These are phyloP conservation scores for Stemphylium vesicarium DNA, from an alignment of 2,329 filamentous ascomycete genomes.

Conservation along the genomic window DNA sequence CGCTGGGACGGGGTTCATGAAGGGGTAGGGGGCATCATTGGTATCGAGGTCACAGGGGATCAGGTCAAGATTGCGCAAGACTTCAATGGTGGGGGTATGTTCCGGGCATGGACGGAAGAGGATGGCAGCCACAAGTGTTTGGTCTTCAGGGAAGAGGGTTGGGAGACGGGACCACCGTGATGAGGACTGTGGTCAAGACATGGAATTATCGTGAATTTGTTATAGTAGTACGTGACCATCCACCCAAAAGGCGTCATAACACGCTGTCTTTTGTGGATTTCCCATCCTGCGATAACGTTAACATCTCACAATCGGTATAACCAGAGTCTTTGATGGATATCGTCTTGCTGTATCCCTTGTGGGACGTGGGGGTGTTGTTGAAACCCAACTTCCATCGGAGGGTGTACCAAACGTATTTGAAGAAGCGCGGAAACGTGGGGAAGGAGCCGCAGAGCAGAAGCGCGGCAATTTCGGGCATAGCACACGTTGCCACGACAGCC, in stretches of 20 bases:
- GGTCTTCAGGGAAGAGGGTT: slow-evolving; percentile 60
- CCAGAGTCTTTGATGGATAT: background rate
- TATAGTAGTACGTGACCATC: too few relatives aligned
- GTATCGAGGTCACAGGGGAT: slow-evolving; percentile 68
- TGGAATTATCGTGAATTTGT: background rate
- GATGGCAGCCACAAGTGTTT: slow-evolving; percentile 63
- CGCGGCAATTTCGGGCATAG: slow-evolving; percentile 9
- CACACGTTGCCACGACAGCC: slow-evolving; percentile 11
- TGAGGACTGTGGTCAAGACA: background rate
- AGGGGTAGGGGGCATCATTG: slow-evolving; percentile 85
- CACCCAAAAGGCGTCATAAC: too few relatives aligned
- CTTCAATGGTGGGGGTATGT: slow-evolving; percentile 89
- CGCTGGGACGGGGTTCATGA: slow-evolving; percentile 78
- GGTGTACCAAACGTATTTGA: slow-evolving; percentile 1
- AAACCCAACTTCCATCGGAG: background rate
- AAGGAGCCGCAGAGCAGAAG: slow-evolving; percentile 25
- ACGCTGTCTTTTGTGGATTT: too few relatives aligned
- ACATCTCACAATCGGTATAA: too few relatives aligned
- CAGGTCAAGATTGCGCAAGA: slow-evolving; percentile 71
- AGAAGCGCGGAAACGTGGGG: slow-evolving; percentile 21
- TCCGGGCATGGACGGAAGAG: slow-evolving; percentile 76
- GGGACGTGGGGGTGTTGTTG: background rate
- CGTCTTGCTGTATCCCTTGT: background rate
- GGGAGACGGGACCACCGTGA: slow-evolving; percentile 29
- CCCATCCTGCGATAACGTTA: too few relatives aligned